These are phyloP conservation scores for Ramalina intermedia DNA, from an alignment of 495 filamentous ascomycete species.

Conservation along the genomic window DNA sequence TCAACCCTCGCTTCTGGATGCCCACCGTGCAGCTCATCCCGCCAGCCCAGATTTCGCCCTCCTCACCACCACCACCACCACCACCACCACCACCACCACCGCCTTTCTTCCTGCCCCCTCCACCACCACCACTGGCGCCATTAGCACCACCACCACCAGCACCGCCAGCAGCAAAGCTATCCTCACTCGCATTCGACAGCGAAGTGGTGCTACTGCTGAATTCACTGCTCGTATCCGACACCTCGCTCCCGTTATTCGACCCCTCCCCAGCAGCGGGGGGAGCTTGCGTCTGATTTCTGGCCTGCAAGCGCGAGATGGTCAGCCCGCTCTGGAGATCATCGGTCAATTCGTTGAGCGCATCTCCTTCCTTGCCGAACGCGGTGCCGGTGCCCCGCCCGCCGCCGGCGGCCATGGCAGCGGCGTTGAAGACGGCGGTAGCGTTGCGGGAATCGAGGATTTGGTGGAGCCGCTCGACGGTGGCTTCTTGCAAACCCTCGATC, in stretches of 20 bases:
- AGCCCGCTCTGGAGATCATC: background rate
- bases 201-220: slow-evolving; percentile 1
- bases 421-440: slow-evolving; percentile 94
- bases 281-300: background rate
- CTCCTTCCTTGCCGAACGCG: slow-evolving; percentile 16
- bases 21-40: slow-evolving; percentile 90
- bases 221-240: slow-evolving; percentile 7
- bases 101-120: slow-evolving; percentile 27
- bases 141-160: slow-evolving; percentile 22
- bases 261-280: slow-evolving; percentile 1
- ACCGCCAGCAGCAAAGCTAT: slow-evolving; percentile 1
- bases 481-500: slow-evolving; percentile 82
- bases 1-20: slow-evolving; percentile 80
- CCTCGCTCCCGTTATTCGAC: slow-evolving; percentile 4
- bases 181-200: background rate
- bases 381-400: slow-evolving; percentile 59
- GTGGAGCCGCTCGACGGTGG: slow-evolving; percentile 81
- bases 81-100: slow-evolving; percentile 8
- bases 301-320: slow-evolving; percentile 2
- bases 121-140: slow-evolving; percentile 9
- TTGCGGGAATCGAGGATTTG: slow-evolving; percentile 82
- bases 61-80: slow-evolving; percentile 17
- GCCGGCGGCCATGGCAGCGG: slow-evolving; percentile 93
- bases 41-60: slow-evolving; percentile 60
- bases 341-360: slow-evolving; percentile 1